Conservation (phyloP, 2,329 filamentous ascomycete genomes). For the Colletotrichum horii region DNA sequence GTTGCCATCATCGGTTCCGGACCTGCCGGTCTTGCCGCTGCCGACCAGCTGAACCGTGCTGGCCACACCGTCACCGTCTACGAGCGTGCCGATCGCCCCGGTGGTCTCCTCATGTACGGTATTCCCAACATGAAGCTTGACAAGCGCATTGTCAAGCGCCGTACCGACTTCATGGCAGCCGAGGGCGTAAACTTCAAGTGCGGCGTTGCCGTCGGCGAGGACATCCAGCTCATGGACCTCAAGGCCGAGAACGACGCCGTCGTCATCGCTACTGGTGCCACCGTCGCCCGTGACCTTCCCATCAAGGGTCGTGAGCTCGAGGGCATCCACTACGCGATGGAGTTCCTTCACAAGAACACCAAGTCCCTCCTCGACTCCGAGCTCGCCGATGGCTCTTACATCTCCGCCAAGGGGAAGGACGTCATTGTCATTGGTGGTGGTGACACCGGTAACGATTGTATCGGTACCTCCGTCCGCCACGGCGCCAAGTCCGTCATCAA, state of each 20-base stretch:
- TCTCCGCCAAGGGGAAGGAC: constrained; percentile 94
- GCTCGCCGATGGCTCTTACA: constrained; percentile 82
- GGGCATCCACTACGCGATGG: constrained; percentile 95
- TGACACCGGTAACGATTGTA: constrained; percentile 98
- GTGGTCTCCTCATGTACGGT: constrained; percentile 96
- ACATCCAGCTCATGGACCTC: constrained; percentile 72
- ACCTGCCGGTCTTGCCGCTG: constrained; percentile 85
- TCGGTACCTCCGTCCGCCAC: constrained; percentile 93
- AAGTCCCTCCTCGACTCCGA: constrained; percentile 95
- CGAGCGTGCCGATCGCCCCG: constrained; percentile 88
- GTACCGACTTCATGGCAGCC: constrained; percentile 91
- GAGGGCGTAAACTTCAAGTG: constrained; percentile 88
- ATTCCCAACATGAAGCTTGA: constrained; percentile 99
- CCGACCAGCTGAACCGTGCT: constrained; percentile 93
- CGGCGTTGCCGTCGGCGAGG: constrained; percentile 78
- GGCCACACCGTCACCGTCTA: constrained; percentile 90
- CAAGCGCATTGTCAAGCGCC: constrained; percentile 94
- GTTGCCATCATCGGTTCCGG: constrained; percentile 91
- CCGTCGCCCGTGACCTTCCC: constrained; percentile 89
- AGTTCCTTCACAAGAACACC: constrained; percentile 96
- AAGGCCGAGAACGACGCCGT: constrained; percentile 81
- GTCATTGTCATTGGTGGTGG: constrained; percentile 97
- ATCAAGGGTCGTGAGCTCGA: constrained; percentile 88
- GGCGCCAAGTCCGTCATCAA: constrained; percentile 96
- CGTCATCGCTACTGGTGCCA: constrained; percentile 89